Evolutionary conservation across 2,329 filamentous ascomycete species (phyloP), one percentile per base, ranked within the genome.

Genomic region (Arthrinium phaeospermum): DNA sequence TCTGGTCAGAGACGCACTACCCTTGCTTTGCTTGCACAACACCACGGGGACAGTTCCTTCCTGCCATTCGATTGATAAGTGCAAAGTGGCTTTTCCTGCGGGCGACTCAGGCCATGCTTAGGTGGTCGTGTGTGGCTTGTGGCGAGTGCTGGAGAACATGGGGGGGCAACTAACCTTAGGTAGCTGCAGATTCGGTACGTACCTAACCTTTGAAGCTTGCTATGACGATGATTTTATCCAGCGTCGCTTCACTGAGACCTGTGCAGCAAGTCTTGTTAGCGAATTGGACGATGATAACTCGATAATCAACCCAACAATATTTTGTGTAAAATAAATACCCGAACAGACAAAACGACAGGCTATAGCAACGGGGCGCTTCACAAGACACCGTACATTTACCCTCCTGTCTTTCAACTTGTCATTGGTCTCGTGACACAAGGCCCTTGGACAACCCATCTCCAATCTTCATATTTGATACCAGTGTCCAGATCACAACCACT

Each of bases 1-100:
- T 61, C 53, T 61, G 53, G 53, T 61, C 53, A 61, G 53, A 61
- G 53, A 61, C 30, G 30, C 53, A 61, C 30, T 61, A 61, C 53
- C 53, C 53, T 57, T 57, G 49, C 22, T 51, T 53, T 30, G 24
- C 12, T 30, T 57, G 51, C 51, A 34, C 34, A 22, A 34, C 30
- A 61, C 53, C 27, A 37, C 57, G 57, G 57, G 57, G 57, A 64
- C 57, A 41, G 19, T 64, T 64, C 57, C 57, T 64, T 64, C 57
- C 57, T 64, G 19, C 34, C 19, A 61, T n/a, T 61, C 30, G 8
- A n/a, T 34, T 61, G 53, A 61, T 61, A 64, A 57, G 51, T 61
- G 53, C 53, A 61, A 61, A 22, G 53, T 61, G 53, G 53, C 53
- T 61, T 57, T 57, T 57, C 51, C 51, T 34, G 51, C 27, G 27